Conservation (phyloP, 148 eudicot genomes). For the Rhododendron ferrugineum region DNA sequence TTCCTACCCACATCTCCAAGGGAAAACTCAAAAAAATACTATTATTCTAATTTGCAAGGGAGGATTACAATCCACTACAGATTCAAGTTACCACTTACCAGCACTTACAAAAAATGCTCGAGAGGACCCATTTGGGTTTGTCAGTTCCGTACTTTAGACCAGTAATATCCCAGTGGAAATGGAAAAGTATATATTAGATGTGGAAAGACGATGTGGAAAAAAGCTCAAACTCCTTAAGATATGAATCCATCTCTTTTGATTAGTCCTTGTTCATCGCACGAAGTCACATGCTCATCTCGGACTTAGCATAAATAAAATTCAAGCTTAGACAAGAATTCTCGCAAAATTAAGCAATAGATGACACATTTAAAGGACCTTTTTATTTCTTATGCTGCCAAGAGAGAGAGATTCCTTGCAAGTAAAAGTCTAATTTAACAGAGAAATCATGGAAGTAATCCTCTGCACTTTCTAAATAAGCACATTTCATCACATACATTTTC, state of each 20-base stretch:
- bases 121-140: background rate
- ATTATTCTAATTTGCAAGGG: background rate
- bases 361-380: no score
- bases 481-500: no score
- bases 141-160: conserved; percentile 23
- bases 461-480: no score
- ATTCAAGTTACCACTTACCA: background rate
- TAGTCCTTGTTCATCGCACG: no score
- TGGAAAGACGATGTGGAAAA: conserved; percentile 1
- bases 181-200: background rate
- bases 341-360: no score
- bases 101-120: conserved; percentile 33
- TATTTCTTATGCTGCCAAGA: no score
- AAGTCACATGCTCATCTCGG: no score
- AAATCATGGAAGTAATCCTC: no score
- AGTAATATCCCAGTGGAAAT: conserved; percentile 31
- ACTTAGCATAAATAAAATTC: no score
- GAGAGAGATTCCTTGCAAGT: no score
- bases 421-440: no score
- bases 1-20: background rate
- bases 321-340: no score
- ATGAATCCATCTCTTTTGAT: background rate
- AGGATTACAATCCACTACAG: background rate
- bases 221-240: conserved; percentile 24
- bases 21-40: background rate